Evolutionary conservation across 2,329 filamentous ascomycete genomes (phyloP).

Genomic region (Elsinoe ampelina): DNA sequence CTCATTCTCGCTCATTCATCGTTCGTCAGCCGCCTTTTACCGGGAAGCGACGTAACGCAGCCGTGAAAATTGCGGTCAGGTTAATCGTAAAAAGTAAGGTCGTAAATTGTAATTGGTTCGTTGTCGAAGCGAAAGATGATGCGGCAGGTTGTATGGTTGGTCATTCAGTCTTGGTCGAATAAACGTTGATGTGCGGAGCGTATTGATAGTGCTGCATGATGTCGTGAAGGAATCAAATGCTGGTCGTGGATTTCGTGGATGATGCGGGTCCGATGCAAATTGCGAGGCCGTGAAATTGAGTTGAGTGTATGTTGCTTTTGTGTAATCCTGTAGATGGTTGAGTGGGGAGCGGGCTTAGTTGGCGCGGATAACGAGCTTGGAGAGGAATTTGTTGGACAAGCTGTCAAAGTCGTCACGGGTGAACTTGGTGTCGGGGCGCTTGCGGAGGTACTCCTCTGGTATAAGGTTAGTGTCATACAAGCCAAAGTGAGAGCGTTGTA

Average conservation of each 20-base stretch:
- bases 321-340: background rate
- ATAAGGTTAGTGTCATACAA: conserved; percentile 15
- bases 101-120: conserved; percentile 15
- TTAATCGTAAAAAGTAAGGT: background rate
- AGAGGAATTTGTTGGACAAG: conserved; percentile 93
- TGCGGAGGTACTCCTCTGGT: conserved; percentile 76
- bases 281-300: background rate
- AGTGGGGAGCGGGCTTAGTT: conserved; percentile 45
- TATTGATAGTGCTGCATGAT: conserved; percentile 1
- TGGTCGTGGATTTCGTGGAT: background rate
- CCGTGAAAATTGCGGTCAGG: background rate
- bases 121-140: background rate
- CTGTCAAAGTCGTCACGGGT: conserved; percentile 90
- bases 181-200: background rate
- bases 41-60: background rate
- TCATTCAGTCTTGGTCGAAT: conserved; percentile 1
- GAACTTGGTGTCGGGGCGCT: conserved; percentile 70
- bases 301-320: conserved; percentile 2
- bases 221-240: background rate
- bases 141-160: background rate
- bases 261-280: background rate
- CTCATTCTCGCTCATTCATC: background rate
- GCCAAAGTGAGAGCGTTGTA: background rate
- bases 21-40: background rate
- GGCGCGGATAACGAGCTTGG: conserved; percentile 89